Evolutionary conservation across 202 grass and related monocot genomes (phyloP).

Genomic region (Brachypodium distachyon): DNA sequence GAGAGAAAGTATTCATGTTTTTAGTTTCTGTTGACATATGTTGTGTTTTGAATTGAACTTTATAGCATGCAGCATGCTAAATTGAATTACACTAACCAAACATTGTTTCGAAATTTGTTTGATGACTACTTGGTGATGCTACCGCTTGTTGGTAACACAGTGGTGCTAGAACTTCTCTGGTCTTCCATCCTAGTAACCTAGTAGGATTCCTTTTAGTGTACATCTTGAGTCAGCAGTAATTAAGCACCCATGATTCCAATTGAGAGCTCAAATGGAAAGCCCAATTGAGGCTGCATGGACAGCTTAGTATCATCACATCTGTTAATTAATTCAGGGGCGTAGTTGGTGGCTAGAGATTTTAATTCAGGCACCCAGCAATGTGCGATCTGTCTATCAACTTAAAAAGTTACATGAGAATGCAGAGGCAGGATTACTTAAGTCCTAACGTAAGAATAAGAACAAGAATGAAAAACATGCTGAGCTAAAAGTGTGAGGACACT

Average conservation of each 20-base stretch:
- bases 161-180: too few relatives aligned
- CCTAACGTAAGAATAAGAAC: neutral
- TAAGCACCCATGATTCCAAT: neutral
- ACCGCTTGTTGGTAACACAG: too few relatives aligned
- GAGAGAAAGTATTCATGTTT: too few relatives aligned
- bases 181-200: too few relatives aligned
- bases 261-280: neutral
- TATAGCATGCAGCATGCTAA: too few relatives aligned
- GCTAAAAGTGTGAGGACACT: neutral
- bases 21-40: too few relatives aligned
- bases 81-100: too few relatives aligned
- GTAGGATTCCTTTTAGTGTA: too few relatives aligned
- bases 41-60: too few relatives aligned
- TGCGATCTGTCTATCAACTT: neutral
- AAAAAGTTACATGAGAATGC: neutral
- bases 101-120: too few relatives aligned
- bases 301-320: neutral
- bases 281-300: neutral
- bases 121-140: too few relatives aligned
- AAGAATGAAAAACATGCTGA: neutral
- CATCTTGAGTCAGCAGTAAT: too few relatives aligned
- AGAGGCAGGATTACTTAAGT: neutral
- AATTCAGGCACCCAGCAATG: neutral
- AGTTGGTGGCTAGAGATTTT: neutral
- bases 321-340: neutral